Base-by-base conservation (phyloP, 2,329 filamentous ascomycete genomes). In the Dactylellina parvicollis region DNA sequence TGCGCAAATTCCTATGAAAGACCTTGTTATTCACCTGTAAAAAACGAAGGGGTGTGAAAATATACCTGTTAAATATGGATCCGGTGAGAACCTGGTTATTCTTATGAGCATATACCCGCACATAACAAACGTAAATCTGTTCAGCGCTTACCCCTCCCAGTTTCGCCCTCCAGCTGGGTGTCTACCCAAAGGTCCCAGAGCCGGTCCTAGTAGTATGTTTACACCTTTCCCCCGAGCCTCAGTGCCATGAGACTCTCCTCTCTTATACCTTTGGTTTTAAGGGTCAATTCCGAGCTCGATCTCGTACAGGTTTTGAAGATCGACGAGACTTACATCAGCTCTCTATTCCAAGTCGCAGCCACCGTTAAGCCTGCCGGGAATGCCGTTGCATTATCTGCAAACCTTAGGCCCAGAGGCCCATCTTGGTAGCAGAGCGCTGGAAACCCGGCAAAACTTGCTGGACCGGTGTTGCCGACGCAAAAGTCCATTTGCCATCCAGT, bases 301-400 rank as follows among this genome's bases (percentile, higher is more conserved):
- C 2, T 10, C 14, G 7, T 30, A 24, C 3, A 20, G 16, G 14
- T 16, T 44, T 16, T n/a, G 18, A 5, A 16, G 40, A n/a, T n/a
- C 18, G 34, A 3, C 12, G 4, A 38, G 12, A 20, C 46, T 32
- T 32, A 92, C 89, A 96, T 96, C 49, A 97, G 82, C 26, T 90
- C 86, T 76, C 88, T 90, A 80, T 92, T 96, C 90, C 91, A 97
- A 0, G 92, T 96, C 0, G 93, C 92, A 1, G 60, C 93, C 0
- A 93, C 90, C 0, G 93, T 96, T 74, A 96, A 86, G 4, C 92
- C 93, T 4, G 92, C 92, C 92, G 92, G 60, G 77, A 95, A 96
- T 0, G 92, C 91, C 0, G 91, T 93, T 30, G 88, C 87, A 79
- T 96, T 92, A 76, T 96, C 91, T 3, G 90, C 86, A 75, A 92